Conservation (phyloP, 1,139 yeast genomes). For the Tardiomyces depauwii region DNA sequence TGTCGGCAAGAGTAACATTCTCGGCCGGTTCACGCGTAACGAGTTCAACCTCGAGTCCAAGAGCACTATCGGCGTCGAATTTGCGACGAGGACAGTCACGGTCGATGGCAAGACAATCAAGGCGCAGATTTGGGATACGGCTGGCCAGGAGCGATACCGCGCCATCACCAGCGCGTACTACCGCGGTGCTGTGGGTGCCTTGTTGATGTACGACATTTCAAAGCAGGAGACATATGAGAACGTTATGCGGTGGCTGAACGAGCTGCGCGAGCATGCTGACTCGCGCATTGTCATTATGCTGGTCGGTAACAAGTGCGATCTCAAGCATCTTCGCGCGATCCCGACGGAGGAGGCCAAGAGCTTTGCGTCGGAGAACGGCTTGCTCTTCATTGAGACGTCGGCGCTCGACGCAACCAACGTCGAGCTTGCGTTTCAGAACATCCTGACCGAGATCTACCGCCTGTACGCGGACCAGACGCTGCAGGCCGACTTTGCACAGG, state of each 20-base stretch:
- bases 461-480: slow-evolving; percentile 46
- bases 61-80: slow-evolving; percentile 95
- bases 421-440: slow-evolving; percentile 86
- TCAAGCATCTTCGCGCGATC: slow-evolving; percentile 91
- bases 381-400: slow-evolving; percentile 93
- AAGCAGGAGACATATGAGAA: slow-evolving; percentile 89
- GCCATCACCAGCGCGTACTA: slow-evolving; percentile 97
- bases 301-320: slow-evolving; percentile 93
- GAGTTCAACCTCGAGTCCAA: slow-evolving; percentile 92
- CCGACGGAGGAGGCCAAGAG: slow-evolving; percentile 96
- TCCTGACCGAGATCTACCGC: slow-evolving; percentile 85
- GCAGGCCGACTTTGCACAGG: slow-evolving; percentile 37
- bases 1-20: slow-evolving; percentile 90
- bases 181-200: slow-evolving; percentile 96
- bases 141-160: slow-evolving; percentile 97
- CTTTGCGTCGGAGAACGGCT: slow-evolving; percentile 85
- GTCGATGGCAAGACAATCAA: slow-evolving; percentile 92
- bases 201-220: slow-evolving; percentile 90
- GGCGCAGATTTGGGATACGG: slow-evolving; percentile 99
- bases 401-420: slow-evolving; percentile 94
- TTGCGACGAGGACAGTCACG: slow-evolving; percentile 91
- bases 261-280: slow-evolving; percentile 93
- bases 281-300: slow-evolving; percentile 93
- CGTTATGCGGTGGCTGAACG: slow-evolving; percentile 91
- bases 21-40: slow-evolving; percentile 88